These are phyloP conservation scores for Psilocybe cubensis DNA, from an alignment of 768 basidiomycete genomes.

Conservation along the genomic window DNA sequence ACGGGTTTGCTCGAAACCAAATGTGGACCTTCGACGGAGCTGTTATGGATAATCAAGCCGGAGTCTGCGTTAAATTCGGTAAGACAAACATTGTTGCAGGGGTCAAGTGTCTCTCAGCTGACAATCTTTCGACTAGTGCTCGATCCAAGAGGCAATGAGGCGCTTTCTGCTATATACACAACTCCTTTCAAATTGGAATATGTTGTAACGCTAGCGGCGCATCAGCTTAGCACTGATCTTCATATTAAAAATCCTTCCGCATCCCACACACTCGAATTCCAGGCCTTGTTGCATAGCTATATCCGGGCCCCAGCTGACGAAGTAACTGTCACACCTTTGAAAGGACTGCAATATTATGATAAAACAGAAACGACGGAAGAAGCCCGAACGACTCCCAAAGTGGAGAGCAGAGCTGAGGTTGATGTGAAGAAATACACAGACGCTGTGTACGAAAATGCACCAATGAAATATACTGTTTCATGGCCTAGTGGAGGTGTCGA, in stretches of 20 bases:
- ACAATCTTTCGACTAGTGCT: slow-evolving; percentile 49
- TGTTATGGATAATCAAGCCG: slow-evolving; percentile 67
- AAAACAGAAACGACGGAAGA: slow-evolving; percentile 72
- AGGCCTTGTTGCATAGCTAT: slow-evolving; percentile 93
- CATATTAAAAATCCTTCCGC: slow-evolving; percentile 75
- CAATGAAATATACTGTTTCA: slow-evolving; percentile 54
- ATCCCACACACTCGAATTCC: slow-evolving; percentile 72
- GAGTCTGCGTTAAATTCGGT: slow-evolving; percentile 83
- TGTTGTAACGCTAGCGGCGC: slow-evolving; percentile 76
- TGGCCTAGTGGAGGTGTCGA: slow-evolving; percentile 63
- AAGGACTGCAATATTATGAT: slow-evolving; percentile 72
- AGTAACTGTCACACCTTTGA: slow-evolving; percentile 66
- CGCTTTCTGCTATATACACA: slow-evolving; percentile 61
- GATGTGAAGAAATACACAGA: slow-evolving; percentile 73
- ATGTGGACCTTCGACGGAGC: slow-evolving; percentile 70
- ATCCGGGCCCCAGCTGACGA: slow-evolving; percentile 65
- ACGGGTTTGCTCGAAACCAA: slow-evolving; percentile 88
- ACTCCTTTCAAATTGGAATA: slow-evolving; percentile 76
- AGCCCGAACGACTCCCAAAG: slow-evolving; percentile 50
- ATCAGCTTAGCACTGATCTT: slow-evolving; percentile 78
- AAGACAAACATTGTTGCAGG: slow-evolving; percentile 28
- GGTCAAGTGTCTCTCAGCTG: not conserved
- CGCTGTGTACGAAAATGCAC: slow-evolving; percentile 73
- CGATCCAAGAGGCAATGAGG: slow-evolving; percentile 57
- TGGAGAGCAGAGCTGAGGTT: slow-evolving; percentile 64